A percentile compares a stretch with the other conserved stretches of the same genome.
Evolutionary conservation across 2,329 filamentous ascomycete species (phyloP).

Genomic region (Sodiomyces alkalinus): DNA sequence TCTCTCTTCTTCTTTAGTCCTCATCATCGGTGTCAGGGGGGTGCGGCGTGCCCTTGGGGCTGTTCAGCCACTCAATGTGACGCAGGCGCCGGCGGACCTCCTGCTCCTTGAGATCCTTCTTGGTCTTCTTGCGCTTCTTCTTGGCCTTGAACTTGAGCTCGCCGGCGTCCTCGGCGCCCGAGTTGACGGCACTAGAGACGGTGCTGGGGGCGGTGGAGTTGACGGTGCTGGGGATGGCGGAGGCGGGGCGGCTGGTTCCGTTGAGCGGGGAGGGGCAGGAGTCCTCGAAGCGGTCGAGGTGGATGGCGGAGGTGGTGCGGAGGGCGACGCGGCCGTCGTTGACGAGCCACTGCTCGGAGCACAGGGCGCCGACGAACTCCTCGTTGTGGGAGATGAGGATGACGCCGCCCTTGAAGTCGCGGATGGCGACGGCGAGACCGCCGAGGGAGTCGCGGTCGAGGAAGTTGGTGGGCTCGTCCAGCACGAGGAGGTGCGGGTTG

Average conservation of each 20-base stretch:
- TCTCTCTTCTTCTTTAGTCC: too few species aligned
- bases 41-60: slow-evolving; percentile 69
- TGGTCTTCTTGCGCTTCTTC: slow-evolving; percentile 99
- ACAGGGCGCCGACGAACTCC: slow-evolving; percentile 91
- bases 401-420: slow-evolving; percentile 94
- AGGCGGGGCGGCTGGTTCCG: slow-evolving; percentile 33
- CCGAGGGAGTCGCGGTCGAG: slow-evolving; percentile 95
- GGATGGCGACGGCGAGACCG: slow-evolving; percentile 91
- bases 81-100: slow-evolving; percentile 76
- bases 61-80: slow-evolving; percentile 75
- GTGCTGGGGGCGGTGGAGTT: slow-evolving; percentile 39
- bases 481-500: slow-evolving; percentile 91
- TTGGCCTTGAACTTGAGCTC: slow-evolving; percentile 75
- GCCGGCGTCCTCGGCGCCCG: slow-evolving; percentile 65
- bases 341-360: slow-evolving; percentile 93
- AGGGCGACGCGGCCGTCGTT: slow-evolving; percentile 74
- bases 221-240: slow-evolving; percentile 42
- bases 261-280: too few species aligned
- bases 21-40: slow-evolving; percentile 69
- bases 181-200: slow-evolving; percentile 54
- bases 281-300: slow-evolving; percentile 79
- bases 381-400: slow-evolving; percentile 99
- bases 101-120: slow-evolving; percentile 87
- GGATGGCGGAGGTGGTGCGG: slow-evolving; percentile 61
- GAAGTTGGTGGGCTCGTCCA: slow-evolving; percentile 99